Evolutionary conservation across 441 rosid species (phyloP).

Genomic region (Gossypium davidsonii): DNA sequence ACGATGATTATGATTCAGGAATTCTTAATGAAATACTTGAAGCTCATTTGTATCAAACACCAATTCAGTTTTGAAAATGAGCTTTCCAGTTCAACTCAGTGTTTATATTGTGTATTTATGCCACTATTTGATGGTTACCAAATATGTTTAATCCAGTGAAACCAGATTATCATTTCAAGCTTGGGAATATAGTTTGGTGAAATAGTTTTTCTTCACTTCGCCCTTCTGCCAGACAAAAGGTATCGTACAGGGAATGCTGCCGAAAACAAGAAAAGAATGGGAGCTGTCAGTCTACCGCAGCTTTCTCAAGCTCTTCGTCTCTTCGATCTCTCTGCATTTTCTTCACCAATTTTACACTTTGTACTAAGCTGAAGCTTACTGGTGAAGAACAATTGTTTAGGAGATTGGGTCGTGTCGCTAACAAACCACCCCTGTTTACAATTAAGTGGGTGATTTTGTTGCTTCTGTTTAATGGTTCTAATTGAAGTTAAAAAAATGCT

Average conservation of each 20-base stretch:
- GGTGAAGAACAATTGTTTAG: slow-evolving; percentile 40
- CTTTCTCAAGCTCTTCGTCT: slow-evolving; percentile 44
- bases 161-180: neutral
- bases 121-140: neutral
- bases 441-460: slow-evolving; percentile 32
- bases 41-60: neutral
- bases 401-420: slow-evolving; percentile 55
- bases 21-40: neutral
- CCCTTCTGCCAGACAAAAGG: neutral
- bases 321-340: slow-evolving; percentile 13
- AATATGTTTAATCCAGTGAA: neutral
- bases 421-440: slow-evolving; percentile 36
- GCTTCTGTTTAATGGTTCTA: neutral
- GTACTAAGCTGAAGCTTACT: neutral
- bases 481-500: neutral
- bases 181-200: slow-evolving; percentile 23
- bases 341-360: neutral
- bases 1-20: neutral
- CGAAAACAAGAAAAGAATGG: slow-evolving; percentile 46
- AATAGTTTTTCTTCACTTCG: neutral
- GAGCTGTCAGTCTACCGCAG: slow-evolving; percentile 47
- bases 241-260: slow-evolving; percentile 44
- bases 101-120: neutral
- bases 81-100: too few relatives aligned
- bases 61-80: neutral